These are phyloP conservation scores for Cyclotella sp. DNA, from an alignment of 108 stramenopile species.

Conservation along the genomic window DNA sequence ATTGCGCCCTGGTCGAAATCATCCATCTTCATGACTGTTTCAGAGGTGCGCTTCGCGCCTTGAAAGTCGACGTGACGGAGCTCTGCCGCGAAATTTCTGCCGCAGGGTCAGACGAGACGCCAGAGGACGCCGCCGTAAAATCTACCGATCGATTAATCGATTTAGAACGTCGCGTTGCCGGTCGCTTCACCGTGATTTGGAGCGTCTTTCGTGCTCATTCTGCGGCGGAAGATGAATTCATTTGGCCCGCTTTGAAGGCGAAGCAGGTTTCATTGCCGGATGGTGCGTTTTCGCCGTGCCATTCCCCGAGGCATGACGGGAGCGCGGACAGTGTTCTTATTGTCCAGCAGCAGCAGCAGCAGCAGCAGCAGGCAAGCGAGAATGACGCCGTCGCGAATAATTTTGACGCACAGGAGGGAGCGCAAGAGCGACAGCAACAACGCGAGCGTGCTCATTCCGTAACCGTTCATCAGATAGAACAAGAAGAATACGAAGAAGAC, in stretches of 20 bases:
- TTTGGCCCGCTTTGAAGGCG: slow-evolving; percentile 91
- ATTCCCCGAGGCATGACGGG: background rate
- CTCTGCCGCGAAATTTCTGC: slow-evolving; percentile 49
- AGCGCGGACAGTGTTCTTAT: background rate
- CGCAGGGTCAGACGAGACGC: background rate
- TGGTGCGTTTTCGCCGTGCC: background rate
- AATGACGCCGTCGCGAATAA: slow-evolving; percentile 14
- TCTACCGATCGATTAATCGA: slow-evolving; percentile 36
- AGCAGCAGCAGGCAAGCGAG: background rate
- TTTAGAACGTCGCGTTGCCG: slow-evolving; percentile 73
- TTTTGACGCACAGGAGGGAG: slow-evolving; percentile 2
- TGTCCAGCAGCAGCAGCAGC: background rate
- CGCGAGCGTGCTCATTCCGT: slow-evolving; percentile 43
- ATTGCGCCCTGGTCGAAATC: slow-evolving; percentile 89
- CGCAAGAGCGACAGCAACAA: slow-evolving; percentile 8
- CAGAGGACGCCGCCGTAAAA: background rate
- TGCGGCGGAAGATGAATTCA: slow-evolving; percentile 96
- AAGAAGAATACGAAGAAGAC: slow-evolving; percentile 94
- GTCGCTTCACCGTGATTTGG: slow-evolving; percentile 93
- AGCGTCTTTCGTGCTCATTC: slow-evolving; percentile 94
- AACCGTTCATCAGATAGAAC: slow-evolving; percentile 66
- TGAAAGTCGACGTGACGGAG: slow-evolving; percentile 72
- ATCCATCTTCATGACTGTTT: slow-evolving; percentile 91
- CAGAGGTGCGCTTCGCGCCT: slow-evolving; percentile 74
- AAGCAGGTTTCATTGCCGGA: slow-evolving; percentile 60